Percentiles rank a stretch among this genome's conserved stretches.
These are phyloP conservation scores for Trichoderma erinaceum DNA, from an alignment of 495 filamentous ascomycete genomes.

Conservation along the genomic window DNA sequence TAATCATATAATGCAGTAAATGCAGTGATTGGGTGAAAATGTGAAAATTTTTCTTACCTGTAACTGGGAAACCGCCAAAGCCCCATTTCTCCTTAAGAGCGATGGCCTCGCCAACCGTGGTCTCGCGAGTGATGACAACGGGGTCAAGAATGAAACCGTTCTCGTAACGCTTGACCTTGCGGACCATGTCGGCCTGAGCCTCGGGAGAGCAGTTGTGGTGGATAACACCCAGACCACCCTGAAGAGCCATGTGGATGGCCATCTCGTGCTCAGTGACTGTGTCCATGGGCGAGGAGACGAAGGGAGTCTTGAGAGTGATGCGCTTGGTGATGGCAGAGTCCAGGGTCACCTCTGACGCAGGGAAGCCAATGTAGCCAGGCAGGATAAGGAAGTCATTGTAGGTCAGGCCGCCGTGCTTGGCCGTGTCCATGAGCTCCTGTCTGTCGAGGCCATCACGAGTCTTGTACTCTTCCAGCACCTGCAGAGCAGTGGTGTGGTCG, in stretches of 20 bases:
- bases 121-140: slow-evolving; percentile 79
- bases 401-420: slow-evolving; percentile 81
- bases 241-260: slow-evolving; percentile 97
- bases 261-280: slow-evolving; percentile 98
- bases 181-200: slow-evolving; percentile 96
- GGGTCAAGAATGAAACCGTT: slow-evolving; percentile 98
- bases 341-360: slow-evolving; percentile 80
- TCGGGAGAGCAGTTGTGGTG: slow-evolving; percentile 98
- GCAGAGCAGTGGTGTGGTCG: slow-evolving; percentile 59
- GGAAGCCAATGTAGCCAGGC: slow-evolving; percentile 65
- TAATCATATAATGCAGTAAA: slow-evolving; percentile 57
- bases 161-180: slow-evolving; percentile 98
- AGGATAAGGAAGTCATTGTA: slow-evolving; percentile 59
- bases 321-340: slow-evolving; percentile 91
- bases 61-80: slow-evolving; percentile 97
- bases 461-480: slow-evolving; percentile 70
- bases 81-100: slow-evolving; percentile 95
- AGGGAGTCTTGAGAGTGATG: slow-evolving; percentile 86
- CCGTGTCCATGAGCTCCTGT: slow-evolving; percentile 76
- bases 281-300: slow-evolving; percentile 98
- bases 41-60: slow-evolving; percentile 62
- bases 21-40: slow-evolving; percentile 26
- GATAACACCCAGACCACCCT: slow-evolving; percentile 93
- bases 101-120: slow-evolving; percentile 87
- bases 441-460: slow-evolving; percentile 78